Percentiles rank a stretch among this genome's conserved stretches.
These are phyloP conservation scores for Pseudodiploospora longispora DNA, from an alignment of 2,329 filamentous ascomycete species.

Conservation along the genomic window DNA sequence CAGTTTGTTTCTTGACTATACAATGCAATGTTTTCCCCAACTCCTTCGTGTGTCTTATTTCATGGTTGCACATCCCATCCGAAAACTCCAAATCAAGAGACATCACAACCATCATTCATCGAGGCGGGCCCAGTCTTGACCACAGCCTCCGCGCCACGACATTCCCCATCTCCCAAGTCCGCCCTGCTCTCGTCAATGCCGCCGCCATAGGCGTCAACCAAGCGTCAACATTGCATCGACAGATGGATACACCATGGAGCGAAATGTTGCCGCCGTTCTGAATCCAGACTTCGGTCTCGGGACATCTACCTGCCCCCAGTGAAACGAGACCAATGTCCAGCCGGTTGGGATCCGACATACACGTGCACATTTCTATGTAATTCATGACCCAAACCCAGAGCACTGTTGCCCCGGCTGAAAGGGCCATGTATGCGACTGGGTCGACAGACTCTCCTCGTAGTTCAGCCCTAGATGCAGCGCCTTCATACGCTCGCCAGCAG, in stretches of 20 bases:
- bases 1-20: no score
- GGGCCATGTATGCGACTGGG: conserved; percentile 25
- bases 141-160: conserved; percentile 8
- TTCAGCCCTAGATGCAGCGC: background rate
- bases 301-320: conserved; percentile 2
- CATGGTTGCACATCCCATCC: no score
- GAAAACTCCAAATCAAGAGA: no score
- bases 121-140: conserved; percentile 2
- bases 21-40: no score
- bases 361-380: conserved; percentile 14
- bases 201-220: conserved; percentile 8
- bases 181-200: conserved; percentile 2
- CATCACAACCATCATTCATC: background rate
- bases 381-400: conserved; percentile 29
- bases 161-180: conserved; percentile 5
- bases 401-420: conserved; percentile 23
- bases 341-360: background rate
- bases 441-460: conserved; percentile 16
- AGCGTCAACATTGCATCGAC: conserved; percentile 5
- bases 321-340: conserved; percentile 7
- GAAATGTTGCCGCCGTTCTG: conserved; percentile 4
- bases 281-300: conserved; percentile 8
- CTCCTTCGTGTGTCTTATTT: no score
- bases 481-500: conserved; percentile 21
- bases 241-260: conserved; percentile 5